Evolutionary conservation across 1,284 basidiomycete species (phyloP).

Genomic region (Cystobasidium slooffiae): DNA sequence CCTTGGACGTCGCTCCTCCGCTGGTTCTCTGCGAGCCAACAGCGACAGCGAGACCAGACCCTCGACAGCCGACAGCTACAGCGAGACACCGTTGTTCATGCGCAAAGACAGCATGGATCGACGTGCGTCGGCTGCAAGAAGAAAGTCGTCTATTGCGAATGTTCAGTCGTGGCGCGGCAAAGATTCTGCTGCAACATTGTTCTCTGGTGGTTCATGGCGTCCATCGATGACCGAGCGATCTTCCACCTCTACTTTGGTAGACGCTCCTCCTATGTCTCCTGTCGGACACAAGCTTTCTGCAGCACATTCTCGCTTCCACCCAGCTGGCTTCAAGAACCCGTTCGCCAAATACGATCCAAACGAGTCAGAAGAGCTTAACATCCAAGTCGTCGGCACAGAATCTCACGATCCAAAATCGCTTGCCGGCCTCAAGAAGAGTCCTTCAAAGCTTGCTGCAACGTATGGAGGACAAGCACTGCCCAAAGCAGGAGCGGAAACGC

Average conservation of each 20-base stretch:
- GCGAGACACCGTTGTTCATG: constrained; percentile 1
- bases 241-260: constrained; percentile 3
- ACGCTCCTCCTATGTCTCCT: background rate
- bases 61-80: constrained; percentile 5
- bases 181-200: constrained; percentile 13
- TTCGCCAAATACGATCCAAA: constrained; percentile 27
- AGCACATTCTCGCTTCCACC: constrained; percentile 18
- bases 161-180: constrained; percentile 12
- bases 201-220: constrained; percentile 20
- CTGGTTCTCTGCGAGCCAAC: background rate
- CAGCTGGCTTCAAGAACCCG: constrained; percentile 7
- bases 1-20: background rate
- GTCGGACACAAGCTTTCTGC: constrained; percentile 18
- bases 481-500: background rate
- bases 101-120: background rate
- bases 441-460: background rate
- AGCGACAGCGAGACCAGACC: background rate
- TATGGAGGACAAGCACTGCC: constrained; percentile 2
- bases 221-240: constrained; percentile 15
- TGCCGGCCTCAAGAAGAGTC: background rate
- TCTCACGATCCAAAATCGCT: constrained; percentile 13
- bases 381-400: constrained; percentile 11
- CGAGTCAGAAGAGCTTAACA: constrained; percentile 14
- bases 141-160: background rate
- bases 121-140: background rate